Evolutionary conservation across 1,139 yeast species (phyloP), one percentile per base, ranked within the genome.

Genomic region (Kodamaea plutei): DNA sequence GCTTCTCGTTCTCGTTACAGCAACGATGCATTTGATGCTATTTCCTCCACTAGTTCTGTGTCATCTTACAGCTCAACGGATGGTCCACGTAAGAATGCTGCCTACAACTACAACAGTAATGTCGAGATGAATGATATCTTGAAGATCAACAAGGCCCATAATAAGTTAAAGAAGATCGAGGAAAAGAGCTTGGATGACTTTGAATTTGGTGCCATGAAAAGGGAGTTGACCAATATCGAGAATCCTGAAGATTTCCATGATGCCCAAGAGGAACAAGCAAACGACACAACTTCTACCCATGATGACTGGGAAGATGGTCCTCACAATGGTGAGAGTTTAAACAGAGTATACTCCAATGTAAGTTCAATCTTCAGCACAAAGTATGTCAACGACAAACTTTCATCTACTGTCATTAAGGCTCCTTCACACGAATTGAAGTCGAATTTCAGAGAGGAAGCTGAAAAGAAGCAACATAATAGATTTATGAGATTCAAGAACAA

Each of bases 361-460:
- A 48, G 52, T 23, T 50, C 53, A 16, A 48, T 50, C 28, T 50
- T 50, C 34, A 47, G 52, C 30, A 48, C 50, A 20, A 40, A 36
- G 23, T 13, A 10, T n/a, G 7, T 12, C 13, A 9, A 9, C 8
- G 23, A 21, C 4, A 21, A 21, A n/a, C n/a, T n/a, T n/a, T n/a
- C n/a, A n/a, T n/a, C n/a, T n/a, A n/a, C n/a, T n/a, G n/a, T n/a
- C n/a, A n/a, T n/a, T n/a, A n/a, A n/a, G n/a, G n/a, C n/a, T n/a
- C n/a, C n/a, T n/a, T n/a, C n/a, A n/a, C n/a, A n/a, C n/a, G n/a
- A n/a, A n/a, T n/a, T n/a, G n/a, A n/a, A n/a, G n/a, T n/a, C n/a
- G n/a, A n/a, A n/a, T n/a, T n/a, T n/a, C n/a, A n/a, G n/a, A n/a
- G n/a, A n/a, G n/a, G n/a, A n/a, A n/a, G n/a, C n/a, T n/a, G n/a